These are phyloP conservation scores for Datura wrightii DNA, from an alignment of 257 asterid genomes.

Conservation along the genomic window DNA sequence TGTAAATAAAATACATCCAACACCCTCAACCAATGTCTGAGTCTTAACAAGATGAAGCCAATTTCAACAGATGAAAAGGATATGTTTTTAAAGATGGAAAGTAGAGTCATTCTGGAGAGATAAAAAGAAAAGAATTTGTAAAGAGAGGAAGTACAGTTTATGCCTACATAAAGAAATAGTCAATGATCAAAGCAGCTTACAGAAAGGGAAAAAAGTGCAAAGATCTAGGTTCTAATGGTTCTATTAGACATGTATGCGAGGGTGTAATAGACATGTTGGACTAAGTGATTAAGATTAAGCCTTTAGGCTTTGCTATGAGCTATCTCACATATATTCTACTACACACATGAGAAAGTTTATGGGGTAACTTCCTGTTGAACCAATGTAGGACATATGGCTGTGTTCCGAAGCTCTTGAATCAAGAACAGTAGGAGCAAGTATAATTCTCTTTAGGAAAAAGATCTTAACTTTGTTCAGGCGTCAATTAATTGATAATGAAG, in stretches of 20 bases:
- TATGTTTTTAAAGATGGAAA: not conserved
- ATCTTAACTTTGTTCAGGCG: not conserved
- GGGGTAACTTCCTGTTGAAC: not conserved
- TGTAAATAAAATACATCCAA: not conserved
- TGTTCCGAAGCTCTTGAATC: not conserved
- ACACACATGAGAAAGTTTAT: not conserved
- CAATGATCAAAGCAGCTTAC: not conserved
- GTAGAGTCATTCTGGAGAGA: not conserved
- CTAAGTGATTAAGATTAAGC: not conserved
- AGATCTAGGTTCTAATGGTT: not conserved
- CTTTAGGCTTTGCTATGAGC: not conserved
- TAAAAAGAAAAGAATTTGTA: not conserved
- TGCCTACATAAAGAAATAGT: not conserved
- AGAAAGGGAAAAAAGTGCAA: conserved; percentile 14
- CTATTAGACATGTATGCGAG: not conserved
- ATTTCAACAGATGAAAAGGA: conserved; percentile 19
- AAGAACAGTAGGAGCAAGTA: not conserved
- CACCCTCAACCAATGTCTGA: not conserved
- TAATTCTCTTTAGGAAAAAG: not conserved
- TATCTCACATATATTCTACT: not conserved
- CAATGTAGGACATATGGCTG: not conserved
- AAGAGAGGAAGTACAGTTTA: not conserved
- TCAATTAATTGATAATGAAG: not conserved
- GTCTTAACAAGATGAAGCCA: not conserved
- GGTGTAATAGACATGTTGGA: not conserved